These are phyloP conservation scores for Linnemannia elongata DNA, from an alignment of 192 early-diverging fungal genomes.

Conservation along the genomic window DNA sequence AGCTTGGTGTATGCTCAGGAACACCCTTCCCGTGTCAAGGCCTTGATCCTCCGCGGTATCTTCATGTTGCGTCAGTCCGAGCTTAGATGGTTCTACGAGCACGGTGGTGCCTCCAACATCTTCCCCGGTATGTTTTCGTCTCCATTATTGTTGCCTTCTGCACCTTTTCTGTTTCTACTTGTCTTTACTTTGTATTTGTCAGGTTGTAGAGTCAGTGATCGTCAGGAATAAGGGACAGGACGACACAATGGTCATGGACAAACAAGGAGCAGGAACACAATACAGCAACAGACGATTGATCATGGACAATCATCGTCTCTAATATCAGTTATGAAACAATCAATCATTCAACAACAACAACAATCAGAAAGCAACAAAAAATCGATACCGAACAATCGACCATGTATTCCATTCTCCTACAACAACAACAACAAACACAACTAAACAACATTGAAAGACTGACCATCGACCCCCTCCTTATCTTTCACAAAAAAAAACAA, in stretches of 20 bases:
- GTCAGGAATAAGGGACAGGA: too few relatives aligned
- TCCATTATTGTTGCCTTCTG: neutral
- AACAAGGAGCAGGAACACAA: too few relatives aligned
- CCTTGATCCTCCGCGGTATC: slow-evolving; percentile 77
- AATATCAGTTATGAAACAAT: too few relatives aligned
- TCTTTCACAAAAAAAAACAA: neutral
- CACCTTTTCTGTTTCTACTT: neutral
- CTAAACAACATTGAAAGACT: neutral
- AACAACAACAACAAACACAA: neutral
- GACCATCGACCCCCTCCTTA: neutral
- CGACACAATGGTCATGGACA: too few relatives aligned
- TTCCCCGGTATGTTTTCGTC: slow-evolving; percentile 65
- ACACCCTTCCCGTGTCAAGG: slow-evolving; percentile 73
- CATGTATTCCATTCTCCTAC: neutral
- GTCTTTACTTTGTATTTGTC: neutral
- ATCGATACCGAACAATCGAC: neutral
- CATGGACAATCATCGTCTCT: too few relatives aligned
- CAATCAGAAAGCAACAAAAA: neutral
- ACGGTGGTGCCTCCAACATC: slow-evolving; percentile 73
- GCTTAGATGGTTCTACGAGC: slow-evolving; percentile 76
- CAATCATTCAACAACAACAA: too few relatives aligned
- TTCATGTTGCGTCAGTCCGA: slow-evolving; percentile 70
- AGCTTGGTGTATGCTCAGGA: slow-evolving; percentile 71
- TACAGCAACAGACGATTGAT: too few relatives aligned
- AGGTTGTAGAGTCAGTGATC: too few relatives aligned